Evolutionary conservation across 2,329 filamentous ascomycete species (phyloP), one percentile per base, ranked within the genome.

Genomic region (Cercospora brassicicola): DNA sequence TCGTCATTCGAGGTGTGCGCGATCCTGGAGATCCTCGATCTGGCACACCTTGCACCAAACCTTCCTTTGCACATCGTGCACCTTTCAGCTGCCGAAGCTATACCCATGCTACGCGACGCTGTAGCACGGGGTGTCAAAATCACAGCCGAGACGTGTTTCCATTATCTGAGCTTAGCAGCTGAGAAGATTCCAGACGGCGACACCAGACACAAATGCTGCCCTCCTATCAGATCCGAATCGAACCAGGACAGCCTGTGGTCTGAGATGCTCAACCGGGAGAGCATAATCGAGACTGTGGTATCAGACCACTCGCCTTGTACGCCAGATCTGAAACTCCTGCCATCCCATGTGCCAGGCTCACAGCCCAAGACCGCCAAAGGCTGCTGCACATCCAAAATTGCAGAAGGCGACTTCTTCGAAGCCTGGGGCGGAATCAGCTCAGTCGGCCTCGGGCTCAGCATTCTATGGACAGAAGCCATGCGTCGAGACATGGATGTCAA

Each of bases 301-400:
- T 96, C 91, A 0, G 95, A 98, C 78, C 95, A 99, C 83, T 96
- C 92, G 4, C 95, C 95, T 5, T 98, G 95, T 84, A 98, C 95
- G 3, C 94, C 95, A 0, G 90, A 97, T 77, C 86, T 99, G 64
- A 99, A 99, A 81, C 87, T 96, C 18, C 87, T 97, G 0, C 94
- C 94, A 0, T 79, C 85, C 0, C 86, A 90, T 72, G 84, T 95
- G n/a, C 87, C 84, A 15, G 83, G 84, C 42, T 62, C 66, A 5
- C 63, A 65, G 31, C n/a, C 26, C 2, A 53, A 74, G 68, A 77
- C 76, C 67, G 74, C 71, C 68, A 78, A 75, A 65, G 74, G 72
- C 20, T 75, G 78, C 5, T 77, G 78, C 26, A 77, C 80, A 42
- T 80, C 82, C 23, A 79, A 81, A 26, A 94, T 95, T 45, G 92